phyloP scores from a whole-genome alignment of 352 stramenopile genomes.

The Pythium phragmitis region DNA sequence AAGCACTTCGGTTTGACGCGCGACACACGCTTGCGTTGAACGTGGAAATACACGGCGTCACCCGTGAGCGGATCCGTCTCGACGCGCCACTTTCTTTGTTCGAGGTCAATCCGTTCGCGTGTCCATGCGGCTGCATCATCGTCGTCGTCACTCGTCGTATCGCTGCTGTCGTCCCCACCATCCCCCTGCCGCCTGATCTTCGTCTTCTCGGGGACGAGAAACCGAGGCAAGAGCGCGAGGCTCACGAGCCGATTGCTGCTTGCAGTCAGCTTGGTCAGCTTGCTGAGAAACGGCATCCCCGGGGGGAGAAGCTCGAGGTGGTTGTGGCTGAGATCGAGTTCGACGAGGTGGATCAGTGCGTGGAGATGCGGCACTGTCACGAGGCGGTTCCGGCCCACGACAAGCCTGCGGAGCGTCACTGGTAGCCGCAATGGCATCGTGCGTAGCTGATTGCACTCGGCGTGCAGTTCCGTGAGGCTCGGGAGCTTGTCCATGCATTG shows the following conservation, averaged over 20 bases:
- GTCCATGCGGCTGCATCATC: neutral
- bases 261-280: slow-evolving; percentile 44
- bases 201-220: slow-evolving; percentile 17
- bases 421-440: slow-evolving; percentile 42
- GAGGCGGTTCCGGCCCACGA: slow-evolving; percentile 56
- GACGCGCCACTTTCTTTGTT: slow-evolving; percentile 56
- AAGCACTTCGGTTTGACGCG: slow-evolving; percentile 57
- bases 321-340: slow-evolving; percentile 67
- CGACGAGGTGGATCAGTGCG: slow-evolving; percentile 39
- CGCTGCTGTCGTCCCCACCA: neutral
- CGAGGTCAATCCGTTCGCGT: slow-evolving; percentile 25
- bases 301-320: slow-evolving; percentile 54
- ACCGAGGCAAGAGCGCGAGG: slow-evolving; percentile 46
- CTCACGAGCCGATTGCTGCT: slow-evolving; percentile 65
- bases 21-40: slow-evolving; percentile 45
- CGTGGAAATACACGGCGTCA: slow-evolving; percentile 54
- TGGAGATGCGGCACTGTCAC: slow-evolving; percentile 48
- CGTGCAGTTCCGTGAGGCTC: slow-evolving; percentile 41
- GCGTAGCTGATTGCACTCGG: slow-evolving; percentile 63
- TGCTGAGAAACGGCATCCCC: slow-evolving; percentile 41
- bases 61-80: slow-evolving; percentile 52
- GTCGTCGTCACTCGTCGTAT: neutral
- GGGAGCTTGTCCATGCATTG: slow-evolving; percentile 28
- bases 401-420: slow-evolving; percentile 32
- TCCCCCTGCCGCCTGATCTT: neutral